Base-by-base conservation (phyloP, 805 yeast species). In the Pachysolen tannophilus region DNA sequence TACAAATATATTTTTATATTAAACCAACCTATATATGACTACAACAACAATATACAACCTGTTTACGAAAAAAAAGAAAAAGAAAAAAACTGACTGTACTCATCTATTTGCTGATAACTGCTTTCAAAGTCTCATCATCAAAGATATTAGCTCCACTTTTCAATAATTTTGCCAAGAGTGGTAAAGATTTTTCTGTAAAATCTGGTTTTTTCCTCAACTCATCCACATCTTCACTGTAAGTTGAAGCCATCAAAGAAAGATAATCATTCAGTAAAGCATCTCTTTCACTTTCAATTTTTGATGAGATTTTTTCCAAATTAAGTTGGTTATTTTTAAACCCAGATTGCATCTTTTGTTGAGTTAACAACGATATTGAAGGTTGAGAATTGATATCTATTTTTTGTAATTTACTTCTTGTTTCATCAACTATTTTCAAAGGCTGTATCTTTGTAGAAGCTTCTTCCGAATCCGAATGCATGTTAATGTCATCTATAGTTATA, bases 201-300 rank as follows among this genome's bases (percentile, higher is more conserved):
- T 80, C 86, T 8, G 78, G 79, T 24, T 77, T 74, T 36, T 65
- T 63, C 50, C 87, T 71, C 41, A 78, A 56, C 35, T 62, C 61
- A 46, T 75, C 78, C 26, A 78, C 60, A 41, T 78, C 84, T 37
- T 75, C 75, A 31, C 78, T 75, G 46, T 77, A 81, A 26, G 63
- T 67, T 13, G 60, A 56, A 31, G 82, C 71, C 72, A 80, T 69
- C 41, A 75, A 46, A 23, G 60, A 62, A 48, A 81, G 53, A 45
- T 66, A 81, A 35, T 68, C 65, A 43, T 63, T 65, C 39, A 75
- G 69, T 32, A 75, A 51, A 32, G 61, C 60, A 23, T 56, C 52
- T 16, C 33, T 33, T 16, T 20, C 55, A 52, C 13, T 53, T 56
- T 11, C 51, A 48, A 26, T 53, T 47, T 9, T 61, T 41, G 4